These are phyloP conservation scores for Daedaleopsis nitida DNA, from an alignment of 768 basidiomycete species.

Conservation along the genomic window DNA sequence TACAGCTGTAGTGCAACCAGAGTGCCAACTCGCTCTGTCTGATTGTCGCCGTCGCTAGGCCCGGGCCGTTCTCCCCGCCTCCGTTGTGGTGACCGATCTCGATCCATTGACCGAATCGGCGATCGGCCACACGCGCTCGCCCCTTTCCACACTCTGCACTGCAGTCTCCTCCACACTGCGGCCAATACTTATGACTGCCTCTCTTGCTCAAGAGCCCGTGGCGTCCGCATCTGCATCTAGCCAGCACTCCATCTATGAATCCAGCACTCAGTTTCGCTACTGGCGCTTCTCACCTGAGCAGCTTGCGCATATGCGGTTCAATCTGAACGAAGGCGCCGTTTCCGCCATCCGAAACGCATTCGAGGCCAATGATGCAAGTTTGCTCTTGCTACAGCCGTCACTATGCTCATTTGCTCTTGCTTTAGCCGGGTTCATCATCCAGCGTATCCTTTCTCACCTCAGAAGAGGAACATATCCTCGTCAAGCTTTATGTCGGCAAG, in stretches of 20 bases:
- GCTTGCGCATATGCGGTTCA: slow-evolving; percentile 58
- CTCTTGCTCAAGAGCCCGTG: neutral
- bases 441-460: slow-evolving; percentile 74
- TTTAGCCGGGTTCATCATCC: slow-evolving; percentile 70
- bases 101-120: neutral
- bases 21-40: neutral
- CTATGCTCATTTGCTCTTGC: neutral
- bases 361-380: slow-evolving; percentile 74
- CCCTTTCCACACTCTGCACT: too few species aligned
- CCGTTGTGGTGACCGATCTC: neutral
- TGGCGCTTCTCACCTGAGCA: slow-evolving; percentile 85
- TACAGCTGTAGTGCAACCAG: neutral
- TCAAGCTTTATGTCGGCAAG: slow-evolving; percentile 87
- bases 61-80: neutral
- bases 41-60: neutral
- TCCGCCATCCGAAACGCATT: slow-evolving; percentile 75
- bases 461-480: slow-evolving; percentile 84
- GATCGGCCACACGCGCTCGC: neutral
- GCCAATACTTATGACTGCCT: too few species aligned
- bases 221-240: slow-evolving; percentile 1
- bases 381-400: neutral
- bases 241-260: slow-evolving; percentile 62
- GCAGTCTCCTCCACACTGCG: too few species aligned
- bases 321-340: slow-evolving; percentile 77
- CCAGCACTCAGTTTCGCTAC: slow-evolving; percentile 78